A percentile compares a stretch with the other conserved stretches of the same genome.
Evolutionary conservation across 2,329 filamentous ascomycete species (phyloP).

Genomic region (Verticillium zaregamsianum): DNA sequence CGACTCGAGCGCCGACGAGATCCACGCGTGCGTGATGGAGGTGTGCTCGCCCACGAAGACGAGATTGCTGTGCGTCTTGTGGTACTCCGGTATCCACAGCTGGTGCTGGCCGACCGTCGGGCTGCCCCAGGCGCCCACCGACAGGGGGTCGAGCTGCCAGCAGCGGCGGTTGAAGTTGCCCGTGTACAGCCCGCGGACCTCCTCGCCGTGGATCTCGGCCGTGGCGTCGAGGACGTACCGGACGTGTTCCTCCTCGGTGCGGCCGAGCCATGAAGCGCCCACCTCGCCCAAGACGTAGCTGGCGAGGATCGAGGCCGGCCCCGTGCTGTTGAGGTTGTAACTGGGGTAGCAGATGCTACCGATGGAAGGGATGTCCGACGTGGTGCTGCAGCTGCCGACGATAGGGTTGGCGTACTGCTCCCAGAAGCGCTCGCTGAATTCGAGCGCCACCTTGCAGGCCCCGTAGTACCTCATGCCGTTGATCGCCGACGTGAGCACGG

Average conservation of each 20-base stretch:
- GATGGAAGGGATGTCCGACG: slow-evolving; percentile 55
- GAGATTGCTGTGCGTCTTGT: slow-evolving; percentile 60
- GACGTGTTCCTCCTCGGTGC: slow-evolving; percentile 56
- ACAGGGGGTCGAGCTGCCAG: slow-evolving; percentile 59
- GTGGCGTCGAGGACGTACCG: slow-evolving; percentile 61
- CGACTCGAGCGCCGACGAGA: slow-evolving; percentile 62
- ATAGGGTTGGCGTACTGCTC: slow-evolving; percentile 50
- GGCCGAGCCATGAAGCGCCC: slow-evolving; percentile 24
- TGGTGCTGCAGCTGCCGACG: slow-evolving; percentile 56
- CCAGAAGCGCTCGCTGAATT: slow-evolving; percentile 63
- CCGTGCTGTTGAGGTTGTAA: slow-evolving; percentile 60
- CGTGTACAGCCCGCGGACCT: slow-evolving; percentile 58
- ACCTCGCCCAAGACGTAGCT: slow-evolving; percentile 48
- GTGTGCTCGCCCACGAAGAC: slow-evolving; percentile 69
- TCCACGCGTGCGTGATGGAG: slow-evolving; percentile 68
- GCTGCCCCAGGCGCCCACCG: slow-evolving; percentile 58
- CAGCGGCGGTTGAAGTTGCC: slow-evolving; percentile 62
- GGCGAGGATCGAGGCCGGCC: slow-evolving; percentile 58
- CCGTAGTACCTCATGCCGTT: slow-evolving; percentile 36
- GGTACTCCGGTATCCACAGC: slow-evolving; percentile 68
- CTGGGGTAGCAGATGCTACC: slow-evolving; percentile 63
- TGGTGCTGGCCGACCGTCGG: slow-evolving; percentile 63
- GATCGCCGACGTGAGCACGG: slow-evolving; percentile 43
- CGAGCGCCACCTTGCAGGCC: slow-evolving; percentile 59
- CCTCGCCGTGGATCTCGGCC: slow-evolving; percentile 60